Percentiles rank a stretch among this genome's conserved stretches.
Evolutionary conservation across 1,284 basidiomycete genomes (phyloP).

Genomic region (Baeospora myosura): DNA sequence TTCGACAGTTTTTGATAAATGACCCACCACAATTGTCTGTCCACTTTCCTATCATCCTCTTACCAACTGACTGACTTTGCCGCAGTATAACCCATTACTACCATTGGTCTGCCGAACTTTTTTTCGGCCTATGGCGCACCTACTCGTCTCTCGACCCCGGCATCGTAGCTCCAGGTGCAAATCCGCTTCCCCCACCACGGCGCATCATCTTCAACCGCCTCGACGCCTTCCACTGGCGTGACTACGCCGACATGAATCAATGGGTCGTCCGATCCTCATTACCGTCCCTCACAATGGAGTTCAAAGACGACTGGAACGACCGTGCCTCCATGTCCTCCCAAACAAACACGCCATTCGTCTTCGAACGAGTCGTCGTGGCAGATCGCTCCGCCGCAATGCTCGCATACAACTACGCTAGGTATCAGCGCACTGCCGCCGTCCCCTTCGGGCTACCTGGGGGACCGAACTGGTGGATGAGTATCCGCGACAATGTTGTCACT

Average conservation of each 20-base stretch:
- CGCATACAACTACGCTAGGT: conserved; percentile 58
- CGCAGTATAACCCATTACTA: conserved; percentile 72
- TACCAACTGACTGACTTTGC: conserved; percentile 7
- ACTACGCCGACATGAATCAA: conserved; percentile 80
- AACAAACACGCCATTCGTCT: conserved; percentile 60
- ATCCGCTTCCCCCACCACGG: conserved; percentile 62
- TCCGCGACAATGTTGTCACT: conserved; percentile 65
- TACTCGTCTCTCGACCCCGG: conserved; percentile 73
- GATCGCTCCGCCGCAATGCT: conserved; percentile 79
- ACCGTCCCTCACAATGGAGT: conserved; percentile 70
- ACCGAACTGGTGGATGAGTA: conserved; percentile 74
- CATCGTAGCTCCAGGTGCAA: conserved; percentile 58
- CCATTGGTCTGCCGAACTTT: conserved; percentile 82
- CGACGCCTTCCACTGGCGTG: conserved; percentile 74
- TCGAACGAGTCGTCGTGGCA: conserved; percentile 75
- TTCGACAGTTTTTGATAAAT: conserved; percentile 61
- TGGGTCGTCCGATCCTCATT: conserved; percentile 71
- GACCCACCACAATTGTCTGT: conserved; percentile 80
- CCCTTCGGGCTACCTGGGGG: conserved; percentile 69
- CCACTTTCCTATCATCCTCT: background rate
- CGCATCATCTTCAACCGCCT: conserved; percentile 71
- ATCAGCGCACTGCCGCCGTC: conserved; percentile 68
- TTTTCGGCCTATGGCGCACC: conserved; percentile 83
- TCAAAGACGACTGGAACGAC: conserved; percentile 74
- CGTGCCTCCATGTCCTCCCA: conserved; percentile 59